These are phyloP conservation scores for Pythium pyrilobum DNA, from an alignment of 352 stramenopile species.

Conservation along the genomic window DNA sequence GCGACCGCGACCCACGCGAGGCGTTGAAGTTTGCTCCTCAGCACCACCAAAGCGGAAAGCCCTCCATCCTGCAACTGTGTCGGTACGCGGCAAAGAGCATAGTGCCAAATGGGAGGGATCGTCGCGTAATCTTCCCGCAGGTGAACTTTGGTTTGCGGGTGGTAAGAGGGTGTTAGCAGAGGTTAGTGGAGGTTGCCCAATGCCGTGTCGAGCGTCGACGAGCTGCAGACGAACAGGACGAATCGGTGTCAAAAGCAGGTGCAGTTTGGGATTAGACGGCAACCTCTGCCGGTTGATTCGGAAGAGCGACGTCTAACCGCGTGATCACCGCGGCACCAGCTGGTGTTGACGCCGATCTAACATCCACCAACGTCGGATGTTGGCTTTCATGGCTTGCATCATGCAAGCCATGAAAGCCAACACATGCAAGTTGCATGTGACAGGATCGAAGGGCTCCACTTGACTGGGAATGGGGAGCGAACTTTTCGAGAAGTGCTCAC, in stretches of 20 bases:
- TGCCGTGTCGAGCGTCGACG: background rate
- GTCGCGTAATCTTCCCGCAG: conserved; percentile 4
- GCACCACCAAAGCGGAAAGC: conserved; percentile 3
- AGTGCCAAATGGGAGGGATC: conserved; percentile 8
- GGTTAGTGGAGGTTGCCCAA: conserved; percentile 9
- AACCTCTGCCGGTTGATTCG: no score
- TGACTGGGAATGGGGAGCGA: no score
- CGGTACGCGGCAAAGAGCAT: no score
- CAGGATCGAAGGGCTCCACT: no score
- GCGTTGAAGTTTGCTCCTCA: conserved; percentile 15
- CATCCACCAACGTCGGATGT: conserved; percentile 1
- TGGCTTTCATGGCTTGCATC: background rate
- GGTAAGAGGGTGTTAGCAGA: conserved; percentile 5
- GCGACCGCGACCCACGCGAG: background rate
- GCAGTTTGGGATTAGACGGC: conserved; percentile 4
- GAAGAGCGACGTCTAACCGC: no score
- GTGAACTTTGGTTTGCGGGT: conserved; percentile 16
- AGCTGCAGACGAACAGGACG: conserved; percentile 16
- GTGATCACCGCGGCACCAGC: conserved; percentile 7
- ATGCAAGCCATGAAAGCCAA: background rate
- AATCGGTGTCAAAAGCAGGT: conserved; percentile 21
- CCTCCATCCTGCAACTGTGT: conserved; percentile 8
- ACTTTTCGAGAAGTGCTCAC: no score
- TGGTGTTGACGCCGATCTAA: conserved; percentile 14
- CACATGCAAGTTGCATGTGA: no score